Evolutionary conservation across 2,329 filamentous ascomycete genomes (phyloP).

Genomic region (Epichloe aotearoae): DNA sequence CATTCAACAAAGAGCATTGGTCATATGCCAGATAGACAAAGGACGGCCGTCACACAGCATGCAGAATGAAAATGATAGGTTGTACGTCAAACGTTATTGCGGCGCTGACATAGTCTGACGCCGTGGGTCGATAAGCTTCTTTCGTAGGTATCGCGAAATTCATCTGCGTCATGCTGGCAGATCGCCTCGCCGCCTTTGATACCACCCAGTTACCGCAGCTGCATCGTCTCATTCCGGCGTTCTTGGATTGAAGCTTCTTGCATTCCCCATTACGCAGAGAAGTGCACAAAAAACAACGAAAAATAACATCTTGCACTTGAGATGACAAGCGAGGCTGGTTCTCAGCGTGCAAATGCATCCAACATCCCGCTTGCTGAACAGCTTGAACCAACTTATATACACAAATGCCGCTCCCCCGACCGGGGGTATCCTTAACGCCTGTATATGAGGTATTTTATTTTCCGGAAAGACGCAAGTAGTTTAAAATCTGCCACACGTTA

Average conservation of each 20-base stretch:
- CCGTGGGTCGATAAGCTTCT: background rate
- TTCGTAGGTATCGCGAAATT: background rate
- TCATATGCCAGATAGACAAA: too few relatives aligned
- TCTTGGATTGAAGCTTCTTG: background rate
- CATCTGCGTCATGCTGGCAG: background rate
- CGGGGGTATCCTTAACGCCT: slow-evolving; percentile 3
- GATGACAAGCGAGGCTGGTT: too few relatives aligned
- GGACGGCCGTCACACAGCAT: background rate
- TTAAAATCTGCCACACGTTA: slow-evolving; percentile 22
- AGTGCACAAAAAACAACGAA: background rate
- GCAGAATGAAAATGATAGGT: background rate
- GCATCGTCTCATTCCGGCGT: background rate
- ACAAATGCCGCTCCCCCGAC: background rate
- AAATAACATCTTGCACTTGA: background rate
- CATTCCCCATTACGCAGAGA: background rate
- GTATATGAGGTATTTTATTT: background rate
- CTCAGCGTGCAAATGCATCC: background rate
- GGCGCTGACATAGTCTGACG: background rate
- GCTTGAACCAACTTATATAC: background rate
- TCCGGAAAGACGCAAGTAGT: slow-evolving; percentile 1
- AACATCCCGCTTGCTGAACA: background rate
- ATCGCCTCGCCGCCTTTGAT: background rate
- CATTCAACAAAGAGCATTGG: background rate
- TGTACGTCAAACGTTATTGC: background rate
- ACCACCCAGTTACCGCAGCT: background rate